Percentiles rank a stretch among this genome's conserved stretches.
Evolutionary conservation across 768 basidiomycete genomes (phyloP).

Genomic region (Suillus brevipes): DNA sequence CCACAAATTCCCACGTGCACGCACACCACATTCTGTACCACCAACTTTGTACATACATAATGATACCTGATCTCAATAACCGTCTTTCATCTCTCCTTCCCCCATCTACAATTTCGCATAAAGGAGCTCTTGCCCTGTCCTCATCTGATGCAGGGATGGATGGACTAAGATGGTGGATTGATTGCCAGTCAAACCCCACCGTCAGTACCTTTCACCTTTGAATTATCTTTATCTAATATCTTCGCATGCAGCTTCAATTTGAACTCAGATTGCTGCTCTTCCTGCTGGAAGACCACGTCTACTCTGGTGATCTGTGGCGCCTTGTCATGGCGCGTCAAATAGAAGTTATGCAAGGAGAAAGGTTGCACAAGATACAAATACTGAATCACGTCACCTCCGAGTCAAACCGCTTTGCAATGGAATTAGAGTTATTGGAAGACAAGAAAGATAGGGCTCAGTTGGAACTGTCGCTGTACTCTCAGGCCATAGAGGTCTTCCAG

Average conservation of each 20-base stretch:
- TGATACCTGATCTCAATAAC: not conserved
- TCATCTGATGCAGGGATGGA: not conserved
- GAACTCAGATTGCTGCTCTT: not conserved
- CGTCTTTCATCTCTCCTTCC: not conserved
- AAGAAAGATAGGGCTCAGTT: not conserved
- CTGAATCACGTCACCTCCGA: too few relatives aligned
- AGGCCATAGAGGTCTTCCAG: not conserved
- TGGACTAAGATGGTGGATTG: not conserved
- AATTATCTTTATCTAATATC: not conserved
- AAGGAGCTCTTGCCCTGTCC: not conserved
- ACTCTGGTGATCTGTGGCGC: not conserved
- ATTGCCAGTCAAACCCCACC: not conserved
- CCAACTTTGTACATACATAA: not conserved
- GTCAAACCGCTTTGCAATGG: not conserved
- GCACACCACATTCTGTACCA: not conserved
- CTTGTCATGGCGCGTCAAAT: not conserved
- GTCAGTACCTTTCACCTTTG: not conserved
- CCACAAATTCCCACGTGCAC: not conserved
- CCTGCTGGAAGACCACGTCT: not conserved
- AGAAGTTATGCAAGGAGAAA: not conserved
- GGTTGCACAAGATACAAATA: not conserved
- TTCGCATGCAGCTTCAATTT: not conserved
- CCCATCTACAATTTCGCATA: not conserved
- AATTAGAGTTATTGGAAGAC: not conserved
- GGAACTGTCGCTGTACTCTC: not conserved